phyloP scores from a whole-genome alignment of 176 grass and related monocot species.

The Raddia guianensis region DNA sequence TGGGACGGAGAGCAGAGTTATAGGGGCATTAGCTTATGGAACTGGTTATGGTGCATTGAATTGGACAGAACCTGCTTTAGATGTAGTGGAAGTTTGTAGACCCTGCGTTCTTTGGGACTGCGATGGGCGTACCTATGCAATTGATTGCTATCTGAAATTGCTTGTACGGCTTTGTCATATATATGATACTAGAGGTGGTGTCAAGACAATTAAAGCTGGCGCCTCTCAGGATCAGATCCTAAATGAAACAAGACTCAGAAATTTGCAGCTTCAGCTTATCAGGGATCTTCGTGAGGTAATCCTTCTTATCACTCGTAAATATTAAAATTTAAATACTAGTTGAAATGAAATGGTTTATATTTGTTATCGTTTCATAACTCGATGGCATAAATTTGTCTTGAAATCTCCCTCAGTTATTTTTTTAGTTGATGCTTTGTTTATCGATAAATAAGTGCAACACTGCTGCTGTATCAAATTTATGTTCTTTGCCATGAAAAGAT shows the following conservation, averaged over 20 bases:
- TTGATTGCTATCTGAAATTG: conserved; percentile 97
- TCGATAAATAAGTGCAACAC: neutral
- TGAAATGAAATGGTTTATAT: conserved; percentile 20
- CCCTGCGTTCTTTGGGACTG: conserved; percentile 99
- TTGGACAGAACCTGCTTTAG: conserved; percentile 97
- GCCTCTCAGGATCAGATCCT: conserved; percentile 99
- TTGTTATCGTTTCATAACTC: neutral
- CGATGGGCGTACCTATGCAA: conserved; percentile 82
- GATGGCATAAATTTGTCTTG: too few species aligned
- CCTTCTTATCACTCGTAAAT: conserved; percentile 26
- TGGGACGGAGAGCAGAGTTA: conserved; percentile 97
- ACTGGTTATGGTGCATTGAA: conserved; percentile 98
- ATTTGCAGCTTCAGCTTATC: conserved; percentile 94
- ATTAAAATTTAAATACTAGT: conserved; percentile 13
- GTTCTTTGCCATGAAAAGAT: neutral
- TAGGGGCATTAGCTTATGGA: conserved; percentile 97
- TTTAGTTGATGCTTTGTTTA: conserved; percentile 23
- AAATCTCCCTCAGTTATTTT: too few species aligned
- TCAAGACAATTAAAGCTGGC: conserved; percentile 93
- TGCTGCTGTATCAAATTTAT: neutral
- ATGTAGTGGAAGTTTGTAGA: conserved; percentile 94
- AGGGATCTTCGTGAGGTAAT: conserved; percentile 94
- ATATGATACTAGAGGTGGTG: conserved; percentile 95
- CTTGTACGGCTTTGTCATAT: conserved; percentile 97
- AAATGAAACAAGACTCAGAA: conserved; percentile 95